Base-by-base conservation (phyloP, 1,284 basidiomycete genomes). In the Pholiota adiposa region DNA sequence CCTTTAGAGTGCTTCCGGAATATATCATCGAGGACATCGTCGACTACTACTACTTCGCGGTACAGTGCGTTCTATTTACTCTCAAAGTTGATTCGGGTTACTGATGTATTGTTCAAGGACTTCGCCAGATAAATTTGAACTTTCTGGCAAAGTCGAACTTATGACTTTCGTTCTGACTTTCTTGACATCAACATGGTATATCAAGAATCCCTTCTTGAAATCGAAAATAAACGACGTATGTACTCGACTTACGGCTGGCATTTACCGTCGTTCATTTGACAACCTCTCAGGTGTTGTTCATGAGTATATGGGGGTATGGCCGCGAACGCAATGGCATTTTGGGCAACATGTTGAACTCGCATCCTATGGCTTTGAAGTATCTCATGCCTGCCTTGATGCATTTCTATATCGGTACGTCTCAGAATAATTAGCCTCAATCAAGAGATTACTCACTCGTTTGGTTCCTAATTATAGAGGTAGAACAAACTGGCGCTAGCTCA, bases 201-300 rank as follows among this genome's bases (percentile, higher is more conserved):
- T 99, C 79, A 98, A 97, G 79, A 99, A 99, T 67, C 97, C 97
- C 0, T 98, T 97, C 82, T 75, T 99, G 67, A 98, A 98, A 75
- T 89, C 95, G n/a, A 98, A 99, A 76, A 89, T 99, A 46, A 94
- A 98, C 64, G 94, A 97, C 70, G 94, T 94, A 66, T 50, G 81
- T 73, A 18, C 16, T 12, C 23, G n/a, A 16, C 44, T 46, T 8
- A 19, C 3, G 18, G 3, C 41, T 4, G 14, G 12, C 14, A 2
- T 23, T 11, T 27, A 46, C 1, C 7, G 14, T 23, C 5, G 5
- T 27, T 31, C 38, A n/a, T 54, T n/a, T 27, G 43, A 18, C 11
- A 19, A 18, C 44, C 7, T 40, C 51, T 41, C 60, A 97, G 92
- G 90, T 93, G 6, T 74, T 98, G 29, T 94, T 93, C 72, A 91